Evolutionary conservation across 2,329 filamentous ascomycete genomes (phyloP), one percentile per base, ranked within the genome.

Genomic region (Davidsoniella virescens): DNA sequence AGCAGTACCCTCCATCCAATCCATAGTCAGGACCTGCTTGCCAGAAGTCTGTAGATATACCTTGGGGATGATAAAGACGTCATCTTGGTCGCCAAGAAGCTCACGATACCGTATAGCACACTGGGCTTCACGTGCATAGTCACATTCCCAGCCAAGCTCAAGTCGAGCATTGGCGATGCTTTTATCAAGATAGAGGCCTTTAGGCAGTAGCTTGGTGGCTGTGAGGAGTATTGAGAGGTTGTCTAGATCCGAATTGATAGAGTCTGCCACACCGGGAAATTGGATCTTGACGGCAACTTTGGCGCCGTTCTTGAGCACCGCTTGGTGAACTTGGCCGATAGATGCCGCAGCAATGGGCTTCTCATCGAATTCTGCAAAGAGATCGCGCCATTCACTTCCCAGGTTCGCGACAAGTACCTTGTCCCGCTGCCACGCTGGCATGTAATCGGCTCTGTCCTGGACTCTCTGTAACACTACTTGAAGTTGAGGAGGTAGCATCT

Each of bases 361-460:
- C 56, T 96, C 92, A 39, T 94, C 84, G 58, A 98, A 98, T 4
- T 80, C 76, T 17, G 71, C 72, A 59, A 90, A 98, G 1, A 95
- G 67, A 1, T 86, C 76, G 45, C 87, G 76, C 92, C 92, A 98
- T 49, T 90, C 74, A 0, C 76, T 60, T 0, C 92, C 92, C 0
- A 98, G 73, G 59, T 94, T 94, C 4, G 75, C 70, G 0, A 70
- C 64, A 5, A 98, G 73, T 0, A 98, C 90, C 53, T 82, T 79
- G 62, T 98, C 81, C 9, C 92, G 82, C 64, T 98, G 92, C 63
- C 81, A 94, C 2, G 86, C 76, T 0, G 92, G 92, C 92, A 98
- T 98, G 64, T 96, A 98, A 64, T 98, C 90, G 38, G 92, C 92
- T 51, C 86, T 82, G 63, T 98, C 92, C 62, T 98, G 92, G 0